phyloP scores from a whole-genome alignment of 768 basidiomycete species.

The Phallus indusiatus region DNA sequence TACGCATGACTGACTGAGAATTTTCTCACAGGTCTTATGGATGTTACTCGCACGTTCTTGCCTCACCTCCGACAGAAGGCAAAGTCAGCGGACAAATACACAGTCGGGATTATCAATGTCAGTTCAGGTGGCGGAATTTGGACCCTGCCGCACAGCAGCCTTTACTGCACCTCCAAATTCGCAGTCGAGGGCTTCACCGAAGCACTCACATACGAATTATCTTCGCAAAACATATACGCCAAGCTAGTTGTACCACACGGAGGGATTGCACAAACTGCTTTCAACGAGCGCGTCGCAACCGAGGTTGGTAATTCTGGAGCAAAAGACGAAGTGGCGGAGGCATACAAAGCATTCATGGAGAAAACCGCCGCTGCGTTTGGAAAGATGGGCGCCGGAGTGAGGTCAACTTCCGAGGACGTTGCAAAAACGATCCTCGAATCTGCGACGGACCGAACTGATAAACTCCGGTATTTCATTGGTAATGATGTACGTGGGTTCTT shows the following conservation, averaged over 20 bases:
- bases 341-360: not conserved
- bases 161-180: conserved; percentile 18
- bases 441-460: conserved; percentile 17
- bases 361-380: conserved; percentile 7
- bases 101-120: conserved; percentile 17
- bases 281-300: conserved; percentile 10
- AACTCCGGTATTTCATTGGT: conserved; percentile 17
- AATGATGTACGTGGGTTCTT: conserved; percentile 16
- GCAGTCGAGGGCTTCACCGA: conserved; percentile 20
- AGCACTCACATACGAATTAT: conserved; percentile 16
- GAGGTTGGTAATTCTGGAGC: conserved; percentile 3
- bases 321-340: no score
- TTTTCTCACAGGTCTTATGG: conserved; percentile 14
- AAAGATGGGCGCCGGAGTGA: conserved; percentile 12
- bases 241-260: conserved; percentile 16
- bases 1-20: not conserved
- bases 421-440: conserved; percentile 14
- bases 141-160: conserved; percentile 13
- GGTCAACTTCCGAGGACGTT: conserved; percentile 15
- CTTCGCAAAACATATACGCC: conserved; percentile 17
- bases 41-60: conserved; percentile 15
- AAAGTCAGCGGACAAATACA: not conserved
- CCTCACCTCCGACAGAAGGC: conserved; percentile 16
- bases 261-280: conserved; percentile 14
- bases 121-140: conserved; percentile 17